Base-by-base conservation (phyloP, 1,284 basidiomycete genomes). In the Violaceomyces palustris region DNA sequence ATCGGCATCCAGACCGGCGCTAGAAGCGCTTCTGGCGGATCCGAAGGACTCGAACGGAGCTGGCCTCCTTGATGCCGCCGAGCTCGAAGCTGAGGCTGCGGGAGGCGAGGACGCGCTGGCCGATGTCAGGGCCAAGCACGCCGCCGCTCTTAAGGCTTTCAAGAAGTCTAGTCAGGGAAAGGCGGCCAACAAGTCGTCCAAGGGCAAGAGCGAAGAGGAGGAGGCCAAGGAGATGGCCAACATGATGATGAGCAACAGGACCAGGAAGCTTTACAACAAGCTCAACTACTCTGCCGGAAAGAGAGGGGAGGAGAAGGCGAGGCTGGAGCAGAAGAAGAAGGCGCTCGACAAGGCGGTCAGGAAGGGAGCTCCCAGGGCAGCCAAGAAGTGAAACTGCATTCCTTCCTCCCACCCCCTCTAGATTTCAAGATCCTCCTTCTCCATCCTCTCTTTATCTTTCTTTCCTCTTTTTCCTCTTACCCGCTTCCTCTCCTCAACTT, bases 161-260 rank as follows among this genome's bases (percentile, higher is more conserved):
- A 57, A 61, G 45, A 62, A 69, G 52, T 47, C 45, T 29, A 34
- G 33, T 46, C 42, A 58, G 77, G 71, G 62, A 76, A 61, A 53
- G 49, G 52, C 75, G 77, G 23, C 78, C 75, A 12, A 35, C 30
- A 36, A 39, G 5, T 35, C 45, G 8, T 8, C 19, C 8, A 24
- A 15, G 9, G 25, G 25, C 17, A 58, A 61, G 54, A 54, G 37
- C 15, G 90, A 94, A 73, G 79, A 85, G 72, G 86, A 93, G 69
- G 88, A 73, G 50, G 70, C 70, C 34, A 58, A 58, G 35, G 59
- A 69, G 38, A 73, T 96, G 85, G 87, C 90, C 75, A 94, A 93
- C 80, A 94, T 94, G 83, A 82, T 98, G 83, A 85, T 98, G 83
- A 93, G 88, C 77, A 94, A 92, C 78, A 92, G 88, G 78, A 87